These are phyloP conservation scores for Collybiopsis luxurians DNA, from an alignment of 768 basidiomycete species.

Conservation along the genomic window DNA sequence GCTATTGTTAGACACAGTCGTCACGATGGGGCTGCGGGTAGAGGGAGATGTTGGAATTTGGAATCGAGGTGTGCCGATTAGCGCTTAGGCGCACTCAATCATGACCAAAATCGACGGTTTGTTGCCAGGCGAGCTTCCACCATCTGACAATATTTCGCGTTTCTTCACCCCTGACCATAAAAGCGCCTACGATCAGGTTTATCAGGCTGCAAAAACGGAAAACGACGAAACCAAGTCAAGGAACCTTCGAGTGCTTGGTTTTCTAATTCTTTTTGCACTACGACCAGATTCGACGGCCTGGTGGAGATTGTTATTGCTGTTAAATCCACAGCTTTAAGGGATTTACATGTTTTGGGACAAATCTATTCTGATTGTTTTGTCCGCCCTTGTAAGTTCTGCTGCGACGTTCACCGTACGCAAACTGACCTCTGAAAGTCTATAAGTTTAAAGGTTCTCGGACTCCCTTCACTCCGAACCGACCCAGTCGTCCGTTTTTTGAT, in stretches of 20 bases:
- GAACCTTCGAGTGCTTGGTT: neutral
- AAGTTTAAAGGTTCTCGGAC: neutral
- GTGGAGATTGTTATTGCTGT: neutral
- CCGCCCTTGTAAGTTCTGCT: neutral
- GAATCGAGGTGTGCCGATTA: no score
- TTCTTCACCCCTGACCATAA: no score
- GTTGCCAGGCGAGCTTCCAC: no score
- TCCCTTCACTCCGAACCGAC: neutral
- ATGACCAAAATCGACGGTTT: no score
- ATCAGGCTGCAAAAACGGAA: no score
- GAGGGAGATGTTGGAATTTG: constrained; percentile 35
- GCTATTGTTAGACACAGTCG: constrained; percentile 43
- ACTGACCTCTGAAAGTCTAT: neutral
- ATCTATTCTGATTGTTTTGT: neutral
- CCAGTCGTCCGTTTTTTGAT: neutral
- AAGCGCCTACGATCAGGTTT: no score
- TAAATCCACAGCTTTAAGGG: neutral
- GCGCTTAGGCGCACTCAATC: no score
- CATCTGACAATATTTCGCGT: no score
- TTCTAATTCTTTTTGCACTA: neutral
- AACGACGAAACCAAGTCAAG: no score
- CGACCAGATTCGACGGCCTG: neutral
- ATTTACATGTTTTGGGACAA: neutral
- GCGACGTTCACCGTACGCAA: neutral
- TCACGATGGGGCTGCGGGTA: constrained; percentile 45